phyloP scores from a whole-genome alignment of 495 filamentous ascomycete genomes.

The Evernia prunastri region DNA sequence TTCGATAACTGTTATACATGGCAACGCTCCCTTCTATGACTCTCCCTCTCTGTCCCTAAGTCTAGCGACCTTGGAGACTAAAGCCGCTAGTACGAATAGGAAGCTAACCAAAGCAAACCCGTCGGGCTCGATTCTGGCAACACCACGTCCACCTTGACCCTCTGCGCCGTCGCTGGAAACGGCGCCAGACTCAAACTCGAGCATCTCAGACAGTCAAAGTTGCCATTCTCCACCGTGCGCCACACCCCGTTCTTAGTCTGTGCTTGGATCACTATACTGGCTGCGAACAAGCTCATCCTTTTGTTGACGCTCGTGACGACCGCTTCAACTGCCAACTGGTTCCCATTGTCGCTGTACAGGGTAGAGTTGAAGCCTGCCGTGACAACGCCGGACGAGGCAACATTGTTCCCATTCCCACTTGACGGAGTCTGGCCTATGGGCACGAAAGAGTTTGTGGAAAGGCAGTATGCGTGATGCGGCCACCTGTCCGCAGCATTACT shows the following conservation, averaged over 20 bases:
- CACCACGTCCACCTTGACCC: conserved; percentile 5
- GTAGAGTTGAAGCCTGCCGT: neutral
- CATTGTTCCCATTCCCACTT: neutral
- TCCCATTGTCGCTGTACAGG: neutral
- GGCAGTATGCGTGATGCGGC: neutral
- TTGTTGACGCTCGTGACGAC: neutral
- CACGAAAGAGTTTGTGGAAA: neutral
- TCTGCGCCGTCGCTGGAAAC: conserved; percentile 2
- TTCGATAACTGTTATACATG: neutral
- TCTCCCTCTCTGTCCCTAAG: neutral
- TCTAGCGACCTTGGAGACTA: neutral
- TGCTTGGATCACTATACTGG: conserved; percentile 7
- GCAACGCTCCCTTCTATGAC: too few species aligned
- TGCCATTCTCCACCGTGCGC: neutral
- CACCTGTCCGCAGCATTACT: neutral
- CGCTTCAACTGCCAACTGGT: neutral
- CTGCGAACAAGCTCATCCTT: neutral
- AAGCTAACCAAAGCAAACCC: conserved; percentile 2
- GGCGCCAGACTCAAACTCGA: neutral
- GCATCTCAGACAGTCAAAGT: neutral
- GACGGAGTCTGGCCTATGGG: neutral
- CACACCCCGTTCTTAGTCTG: neutral
- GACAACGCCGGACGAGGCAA: neutral
- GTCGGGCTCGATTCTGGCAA: neutral
- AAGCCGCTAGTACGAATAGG: neutral